phyloP scores from a whole-genome alignment of 768 basidiomycete species.

The Dacryopinax primogenitus region DNA sequence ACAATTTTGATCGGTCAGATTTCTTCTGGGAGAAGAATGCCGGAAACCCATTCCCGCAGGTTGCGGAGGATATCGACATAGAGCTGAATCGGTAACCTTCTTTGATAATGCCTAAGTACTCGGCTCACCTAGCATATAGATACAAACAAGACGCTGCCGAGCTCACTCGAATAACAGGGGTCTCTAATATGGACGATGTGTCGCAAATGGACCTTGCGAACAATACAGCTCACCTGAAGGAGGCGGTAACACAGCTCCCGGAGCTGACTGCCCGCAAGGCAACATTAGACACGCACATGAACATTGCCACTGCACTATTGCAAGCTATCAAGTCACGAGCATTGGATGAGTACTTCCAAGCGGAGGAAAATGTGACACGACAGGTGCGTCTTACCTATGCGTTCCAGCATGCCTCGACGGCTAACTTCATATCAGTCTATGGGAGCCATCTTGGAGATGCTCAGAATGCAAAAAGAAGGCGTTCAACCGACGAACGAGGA shows the following conservation, averaged over 20 bases:
- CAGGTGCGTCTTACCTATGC: slow-evolving; percentile 39
- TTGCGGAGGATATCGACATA: slow-evolving; percentile 89
- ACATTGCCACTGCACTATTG: slow-evolving; percentile 87
- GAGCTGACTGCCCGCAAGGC: slow-evolving; percentile 95
- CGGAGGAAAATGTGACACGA: slow-evolving; percentile 80
- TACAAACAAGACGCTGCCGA: slow-evolving; percentile 91
- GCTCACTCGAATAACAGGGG: slow-evolving; percentile 88
- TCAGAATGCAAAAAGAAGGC: slow-evolving; percentile 50
- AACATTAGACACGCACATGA: slow-evolving; percentile 97
- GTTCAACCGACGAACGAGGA: slow-evolving; percentile 59
- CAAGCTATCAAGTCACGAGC: slow-evolving; percentile 92
- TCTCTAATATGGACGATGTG: slow-evolving; percentile 91
- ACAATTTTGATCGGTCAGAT: slow-evolving; percentile 95
- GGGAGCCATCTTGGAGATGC: slow-evolving; percentile 65
- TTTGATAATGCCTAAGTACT: not conserved
- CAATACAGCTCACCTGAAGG: slow-evolving; percentile 89
- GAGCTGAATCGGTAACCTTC: slow-evolving; percentile 71
- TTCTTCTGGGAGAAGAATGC: slow-evolving; percentile 99
- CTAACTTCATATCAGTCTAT: slow-evolving; percentile 41
- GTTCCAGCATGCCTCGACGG: not conserved
- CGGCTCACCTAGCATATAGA: slow-evolving; percentile 15
- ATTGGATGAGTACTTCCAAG: slow-evolving; percentile 92
- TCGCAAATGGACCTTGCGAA: slow-evolving; percentile 89
- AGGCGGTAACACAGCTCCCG: slow-evolving; percentile 91
- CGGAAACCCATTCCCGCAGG: slow-evolving; percentile 91